Conservation (phyloP, 768 basidiomycete species). For the Cystobasidium ongulense region DNA sequence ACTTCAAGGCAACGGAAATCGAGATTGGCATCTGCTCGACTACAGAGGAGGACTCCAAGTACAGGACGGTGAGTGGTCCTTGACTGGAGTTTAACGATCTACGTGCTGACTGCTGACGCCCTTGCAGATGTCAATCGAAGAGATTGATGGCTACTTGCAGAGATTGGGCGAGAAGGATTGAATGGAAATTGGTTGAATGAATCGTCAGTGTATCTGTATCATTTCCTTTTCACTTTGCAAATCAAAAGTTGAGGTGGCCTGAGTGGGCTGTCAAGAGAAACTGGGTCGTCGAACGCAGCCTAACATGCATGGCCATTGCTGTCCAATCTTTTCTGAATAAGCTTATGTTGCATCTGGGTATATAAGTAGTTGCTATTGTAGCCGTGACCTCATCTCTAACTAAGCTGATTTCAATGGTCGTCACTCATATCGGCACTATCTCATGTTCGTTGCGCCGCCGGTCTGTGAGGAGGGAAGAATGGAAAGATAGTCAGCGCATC, state of each 20-base stretch:
- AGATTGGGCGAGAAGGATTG: constrained; percentile 49
- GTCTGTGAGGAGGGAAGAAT: background rate
- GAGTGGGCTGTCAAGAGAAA: too few relatives aligned
- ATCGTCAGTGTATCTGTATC: constrained; percentile 1
- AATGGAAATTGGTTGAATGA: background rate
- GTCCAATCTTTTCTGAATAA: background rate
- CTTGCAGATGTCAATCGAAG: constrained; percentile 46
- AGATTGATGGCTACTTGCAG: constrained; percentile 46
- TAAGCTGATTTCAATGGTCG: background rate
- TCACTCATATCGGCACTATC: background rate
- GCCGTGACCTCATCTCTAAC: background rate
- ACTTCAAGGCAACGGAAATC: constrained; percentile 90
- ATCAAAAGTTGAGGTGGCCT: background rate
- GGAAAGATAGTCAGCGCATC: background rate
- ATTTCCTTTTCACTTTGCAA: background rate
- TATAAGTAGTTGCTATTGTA: too few relatives aligned
- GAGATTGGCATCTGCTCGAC: constrained; percentile 88
- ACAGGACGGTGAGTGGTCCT: constrained; percentile 45
- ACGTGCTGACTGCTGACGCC: background rate
- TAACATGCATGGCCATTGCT: background rate
- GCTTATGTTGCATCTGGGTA: background rate
- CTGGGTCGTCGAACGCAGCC: too few relatives aligned
- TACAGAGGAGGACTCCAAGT: constrained; percentile 61
- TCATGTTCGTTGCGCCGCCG: background rate
- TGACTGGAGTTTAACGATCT: background rate